Evolutionary conservation across 257 asterid genomes (phyloP), one percentile per base, ranked within the genome.

Genomic region (Nicotiana undulata): DNA sequence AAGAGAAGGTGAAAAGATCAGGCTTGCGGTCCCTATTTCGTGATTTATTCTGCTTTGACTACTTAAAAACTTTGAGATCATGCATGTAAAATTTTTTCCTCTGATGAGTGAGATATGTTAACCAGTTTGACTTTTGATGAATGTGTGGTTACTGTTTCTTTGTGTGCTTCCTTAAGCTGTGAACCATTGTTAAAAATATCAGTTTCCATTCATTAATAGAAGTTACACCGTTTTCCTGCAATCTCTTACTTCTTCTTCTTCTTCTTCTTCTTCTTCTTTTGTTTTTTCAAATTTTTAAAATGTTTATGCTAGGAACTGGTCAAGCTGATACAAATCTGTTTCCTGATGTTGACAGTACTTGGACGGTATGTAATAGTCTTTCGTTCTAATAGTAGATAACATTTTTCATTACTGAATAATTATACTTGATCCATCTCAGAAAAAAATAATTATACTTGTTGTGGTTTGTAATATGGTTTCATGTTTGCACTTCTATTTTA

Each of bases 281-380:
- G 4, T 53, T 66, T 8, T 63, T 24, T 15, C 65, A 51, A 37
- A 58, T 75, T 44, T 37, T 75, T 4, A 46, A 8, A 40, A 76
- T 83, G 53, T 80, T 79, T 15, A 59, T n/a, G 66, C 49, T 44
- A 93, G 98, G 98, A 84, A 91, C 93, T 56, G 80, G 88, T 77
- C 92, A 90, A 85, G 88, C 91, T 18, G 98, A 92, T 80, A 83
- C 92, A 79, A 88, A 85, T 85, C 65, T 94, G 87, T 94, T 94
- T 81, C 98, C 98, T 22, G 98, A 90, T 75, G 98, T 92, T 13
- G 95, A 90, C 83, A 93, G 98, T 89, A 82, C 94, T 82, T 94
- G 98, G 98, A 94, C 90, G 89, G 89, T 86, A 82, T 61, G 24
- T 22, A 24, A 3, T 75, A 17, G 18, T 68, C 32, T 68, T 68